phyloP scores from a whole-genome alignment of 495 filamentous ascomycete genomes.

The Penicillium bovifimosum region DNA sequence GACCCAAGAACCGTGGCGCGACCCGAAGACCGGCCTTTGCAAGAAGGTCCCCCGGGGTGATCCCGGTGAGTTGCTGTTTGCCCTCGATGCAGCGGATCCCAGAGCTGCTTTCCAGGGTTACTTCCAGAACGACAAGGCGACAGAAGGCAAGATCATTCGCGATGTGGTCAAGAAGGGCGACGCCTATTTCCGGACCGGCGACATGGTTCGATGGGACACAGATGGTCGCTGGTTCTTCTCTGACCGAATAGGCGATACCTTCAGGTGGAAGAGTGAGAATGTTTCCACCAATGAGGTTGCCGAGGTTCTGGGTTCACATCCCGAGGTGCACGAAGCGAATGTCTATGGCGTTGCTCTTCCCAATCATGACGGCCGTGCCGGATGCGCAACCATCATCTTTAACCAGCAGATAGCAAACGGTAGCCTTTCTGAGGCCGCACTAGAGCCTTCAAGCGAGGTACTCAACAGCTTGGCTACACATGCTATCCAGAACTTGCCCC shows the following conservation, averaged over 20 bases:
- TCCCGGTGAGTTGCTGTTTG: constrained; percentile 75
- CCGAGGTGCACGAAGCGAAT: constrained; percentile 68
- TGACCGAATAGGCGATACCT: constrained; percentile 91
- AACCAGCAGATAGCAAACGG: constrained; percentile 37
- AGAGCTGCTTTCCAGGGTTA: constrained; percentile 76
- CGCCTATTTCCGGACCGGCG: constrained; percentile 81
- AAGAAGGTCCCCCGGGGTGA: constrained; percentile 52
- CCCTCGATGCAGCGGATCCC: constrained; percentile 62
- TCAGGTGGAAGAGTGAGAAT: constrained; percentile 94
- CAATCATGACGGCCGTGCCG: constrained; percentile 79
- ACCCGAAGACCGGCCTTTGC: constrained; percentile 70
- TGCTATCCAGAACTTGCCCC: constrained; percentile 54
- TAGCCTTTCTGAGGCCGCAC: constrained; percentile 14
- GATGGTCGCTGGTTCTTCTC: constrained; percentile 79
- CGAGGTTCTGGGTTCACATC: constrained; percentile 62
- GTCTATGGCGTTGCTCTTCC: constrained; percentile 85
- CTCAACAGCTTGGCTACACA: constrained; percentile 58
- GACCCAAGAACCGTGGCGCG: constrained; percentile 63
- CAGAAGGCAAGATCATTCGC: constrained; percentile 70
- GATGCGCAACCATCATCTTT: constrained; percentile 69
- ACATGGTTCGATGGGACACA: constrained; percentile 64
- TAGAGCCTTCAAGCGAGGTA: constrained; percentile 34
- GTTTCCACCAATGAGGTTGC: constrained; percentile 76
- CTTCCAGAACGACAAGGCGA: constrained; percentile 69
- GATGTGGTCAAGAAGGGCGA: constrained; percentile 79